A percentile compares a stretch with the other conserved stretches of the same genome.
These are phyloP conservation scores for Globisporangium solare DNA, from an alignment of 352 stramenopile genomes.

Conservation along the genomic window DNA sequence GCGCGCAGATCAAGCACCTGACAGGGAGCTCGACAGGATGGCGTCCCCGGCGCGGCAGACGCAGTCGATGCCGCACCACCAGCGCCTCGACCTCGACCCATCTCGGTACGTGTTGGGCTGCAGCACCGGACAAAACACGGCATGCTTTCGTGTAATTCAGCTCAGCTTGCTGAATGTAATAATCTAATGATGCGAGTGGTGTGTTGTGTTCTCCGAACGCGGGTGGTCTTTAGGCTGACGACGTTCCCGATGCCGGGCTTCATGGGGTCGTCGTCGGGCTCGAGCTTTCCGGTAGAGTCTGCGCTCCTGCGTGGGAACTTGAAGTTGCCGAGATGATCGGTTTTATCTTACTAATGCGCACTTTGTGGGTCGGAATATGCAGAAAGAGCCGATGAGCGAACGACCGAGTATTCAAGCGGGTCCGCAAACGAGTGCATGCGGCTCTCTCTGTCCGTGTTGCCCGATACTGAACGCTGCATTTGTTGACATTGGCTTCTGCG, in stretches of 20 bases:
- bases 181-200: too few species aligned
- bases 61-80: conserved; percentile 35
- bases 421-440: neutral
- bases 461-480: neutral
- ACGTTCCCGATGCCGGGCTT: conserved; percentile 64
- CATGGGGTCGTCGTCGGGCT: conserved; percentile 23
- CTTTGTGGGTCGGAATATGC: conserved; percentile 1
- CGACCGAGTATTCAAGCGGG: conserved; percentile 11
- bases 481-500: neutral
- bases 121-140: neutral
- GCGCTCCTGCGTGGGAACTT: neutral
- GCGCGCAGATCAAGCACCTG: neutral
- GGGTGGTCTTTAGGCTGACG: conserved; percentile 35
- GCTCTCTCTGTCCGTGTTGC: neutral
- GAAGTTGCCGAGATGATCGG: neutral
- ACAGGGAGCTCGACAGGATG: conserved; percentile 5
- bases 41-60: conserved; percentile 25
- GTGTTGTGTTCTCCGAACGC: neutral
- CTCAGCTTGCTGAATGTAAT: neutral
- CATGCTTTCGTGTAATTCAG: neutral
- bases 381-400: conserved; percentile 19
- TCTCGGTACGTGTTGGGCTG: conserved; percentile 27
- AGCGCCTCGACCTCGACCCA: conserved; percentile 45
- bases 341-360: neutral
- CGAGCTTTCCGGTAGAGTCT: conserved; percentile 31